Conservation (phyloP, 2,329 filamentous ascomycete species). For the Colletotrichum chlorophyti region DNA sequence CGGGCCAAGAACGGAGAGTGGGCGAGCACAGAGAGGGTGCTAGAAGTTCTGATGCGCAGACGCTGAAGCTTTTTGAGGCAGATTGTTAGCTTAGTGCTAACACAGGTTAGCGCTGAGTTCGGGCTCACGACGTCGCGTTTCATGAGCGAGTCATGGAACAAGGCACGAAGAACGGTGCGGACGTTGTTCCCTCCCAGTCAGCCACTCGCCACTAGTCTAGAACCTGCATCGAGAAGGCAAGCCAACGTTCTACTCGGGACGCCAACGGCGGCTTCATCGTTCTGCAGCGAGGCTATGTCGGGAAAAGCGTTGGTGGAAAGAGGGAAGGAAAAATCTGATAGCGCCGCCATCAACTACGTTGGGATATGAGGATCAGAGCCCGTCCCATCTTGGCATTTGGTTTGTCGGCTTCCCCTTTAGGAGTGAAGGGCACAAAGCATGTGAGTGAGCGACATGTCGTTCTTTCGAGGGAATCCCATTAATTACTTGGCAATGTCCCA, state of each 20-base stretch:
- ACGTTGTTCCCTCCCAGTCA: slow-evolving; percentile 7
- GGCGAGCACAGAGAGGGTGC: background rate
- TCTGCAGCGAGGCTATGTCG: slow-evolving; percentile 2
- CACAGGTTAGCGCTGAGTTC: slow-evolving; percentile 16
- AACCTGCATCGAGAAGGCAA: background rate
- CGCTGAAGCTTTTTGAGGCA: slow-evolving; percentile 11
- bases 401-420: background rate
- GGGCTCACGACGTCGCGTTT: slow-evolving; percentile 19
- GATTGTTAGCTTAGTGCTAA: background rate
- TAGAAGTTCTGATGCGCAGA: background rate
- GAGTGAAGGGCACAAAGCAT: background rate
- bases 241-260: slow-evolving; percentile 15
- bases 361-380: slow-evolving; percentile 5
- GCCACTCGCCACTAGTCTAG: slow-evolving; percentile 4
- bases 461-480: background rate
- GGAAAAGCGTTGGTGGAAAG: slow-evolving; percentile 2
- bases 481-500: too few species aligned
- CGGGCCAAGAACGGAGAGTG: background rate
- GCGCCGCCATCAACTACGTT: slow-evolving; percentile 2
- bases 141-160: slow-evolving; percentile 23
- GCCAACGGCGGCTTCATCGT: slow-evolving; percentile 19
- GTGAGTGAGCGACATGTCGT: slow-evolving; percentile 2
- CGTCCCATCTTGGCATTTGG: background rate
- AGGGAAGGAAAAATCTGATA: background rate
- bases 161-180: slow-evolving; percentile 7